phyloP scores from a whole-genome alignment of 129 eudicot species.

The Tagetes patula region DNA sequence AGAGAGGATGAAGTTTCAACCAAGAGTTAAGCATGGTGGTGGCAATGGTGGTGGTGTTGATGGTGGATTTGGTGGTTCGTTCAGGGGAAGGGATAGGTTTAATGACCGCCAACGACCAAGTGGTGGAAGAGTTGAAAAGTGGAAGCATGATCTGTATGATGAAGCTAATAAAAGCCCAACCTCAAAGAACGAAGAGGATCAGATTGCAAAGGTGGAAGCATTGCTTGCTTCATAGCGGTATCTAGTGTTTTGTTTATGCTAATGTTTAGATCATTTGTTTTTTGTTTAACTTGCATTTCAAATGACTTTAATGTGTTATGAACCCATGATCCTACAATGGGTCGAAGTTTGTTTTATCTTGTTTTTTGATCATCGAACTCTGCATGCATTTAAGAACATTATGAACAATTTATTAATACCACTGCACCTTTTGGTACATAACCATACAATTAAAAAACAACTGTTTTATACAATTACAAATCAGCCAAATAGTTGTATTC shows the following conservation, averaged over 20 bases:
- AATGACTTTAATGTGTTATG: not conserved
- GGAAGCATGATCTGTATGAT: constrained; percentile 93
- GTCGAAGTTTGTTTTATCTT: not conserved
- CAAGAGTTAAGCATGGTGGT: constrained; percentile 47
- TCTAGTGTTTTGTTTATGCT: constrained; percentile 19
- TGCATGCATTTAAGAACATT: constrained; percentile 10
- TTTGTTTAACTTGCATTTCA: constrained; percentile 19
- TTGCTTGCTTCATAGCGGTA: constrained; percentile 53
- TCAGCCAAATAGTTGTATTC: constrained; percentile 7
- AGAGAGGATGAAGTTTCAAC: constrained; percentile 43
- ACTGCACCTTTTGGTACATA: constrained; percentile 17
- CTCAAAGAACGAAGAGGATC: constrained; percentile 82
- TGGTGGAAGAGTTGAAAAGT: constrained; percentile 68
- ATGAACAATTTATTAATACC: constrained; percentile 7
- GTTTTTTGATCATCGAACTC: constrained; percentile 13
- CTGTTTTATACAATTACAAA: constrained; percentile 20
- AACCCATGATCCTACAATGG: constrained; percentile 18
- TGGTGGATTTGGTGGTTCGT: constrained; percentile 38
- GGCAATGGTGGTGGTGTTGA: constrained; percentile 31
- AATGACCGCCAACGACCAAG: constrained; percentile 45
- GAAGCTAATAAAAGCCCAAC: constrained; percentile 76
- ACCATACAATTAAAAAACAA: constrained; percentile 12
- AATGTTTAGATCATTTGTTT: constrained; percentile 27
- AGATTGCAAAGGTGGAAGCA: constrained; percentile 91
- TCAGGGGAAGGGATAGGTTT: constrained; percentile 53